These are phyloP conservation scores for Venturiaceae sp. DNA, from an alignment of 2,329 filamentous ascomycete genomes.

Conservation along the genomic window DNA sequence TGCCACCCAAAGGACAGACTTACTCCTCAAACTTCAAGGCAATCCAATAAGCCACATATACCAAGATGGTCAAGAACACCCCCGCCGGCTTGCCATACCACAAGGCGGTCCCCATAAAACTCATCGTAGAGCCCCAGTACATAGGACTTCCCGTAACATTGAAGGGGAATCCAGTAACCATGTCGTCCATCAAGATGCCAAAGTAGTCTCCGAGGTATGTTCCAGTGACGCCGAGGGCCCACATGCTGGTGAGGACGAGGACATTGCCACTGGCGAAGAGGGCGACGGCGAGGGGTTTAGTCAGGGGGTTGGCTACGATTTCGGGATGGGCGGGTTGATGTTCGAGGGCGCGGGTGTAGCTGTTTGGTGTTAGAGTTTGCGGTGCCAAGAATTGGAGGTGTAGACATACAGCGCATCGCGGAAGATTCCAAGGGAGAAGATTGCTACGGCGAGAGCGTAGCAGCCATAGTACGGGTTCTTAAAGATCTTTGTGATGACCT, in stretches of 20 bases:
- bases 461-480: slow-evolving; percentile 70
- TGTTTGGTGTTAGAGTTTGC: slow-evolving; percentile 27
- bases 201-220: slow-evolving; percentile 99
- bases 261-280: slow-evolving; percentile 70
- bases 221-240: slow-evolving; percentile 83
- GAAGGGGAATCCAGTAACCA: slow-evolving; percentile 93
- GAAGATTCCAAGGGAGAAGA: slow-evolving; percentile 85
- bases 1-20: slow-evolving; percentile 16
- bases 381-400: not conserved
- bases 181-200: slow-evolving; percentile 91
- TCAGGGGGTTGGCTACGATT: slow-evolving; percentile 47
- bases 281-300: slow-evolving; percentile 55
- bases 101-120: slow-evolving; percentile 80
- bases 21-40: slow-evolving; percentile 79
- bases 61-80: slow-evolving; percentile 62
- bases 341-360: slow-evolving; percentile 78
- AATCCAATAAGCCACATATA: slow-evolving; percentile 68
- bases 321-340: slow-evolving; percentile 66
- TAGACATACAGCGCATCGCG: slow-evolving; percentile 53
- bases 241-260: slow-evolving; percentile 83
- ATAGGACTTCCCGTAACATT: slow-evolving; percentile 85
- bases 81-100: slow-evolving; percentile 84
- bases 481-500: slow-evolving; percentile 79
- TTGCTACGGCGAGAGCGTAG: slow-evolving; percentile 79
- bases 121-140: slow-evolving; percentile 92